Evolutionary conservation across 2,329 filamentous ascomycete species (phyloP).

Genomic region (Xylariaceae sp.): DNA sequence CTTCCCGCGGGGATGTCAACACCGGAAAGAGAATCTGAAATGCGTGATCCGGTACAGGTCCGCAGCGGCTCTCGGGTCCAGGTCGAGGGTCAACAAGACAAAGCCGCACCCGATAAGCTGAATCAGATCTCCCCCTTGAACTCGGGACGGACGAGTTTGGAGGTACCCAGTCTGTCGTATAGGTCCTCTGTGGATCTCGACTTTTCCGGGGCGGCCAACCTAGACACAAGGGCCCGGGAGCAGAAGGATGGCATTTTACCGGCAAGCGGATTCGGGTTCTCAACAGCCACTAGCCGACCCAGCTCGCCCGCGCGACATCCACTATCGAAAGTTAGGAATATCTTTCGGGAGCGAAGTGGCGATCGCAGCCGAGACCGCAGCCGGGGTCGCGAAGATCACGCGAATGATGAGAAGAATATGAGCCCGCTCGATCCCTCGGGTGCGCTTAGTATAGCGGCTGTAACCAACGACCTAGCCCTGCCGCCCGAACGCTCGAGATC

Average conservation of each 20-base stretch:
- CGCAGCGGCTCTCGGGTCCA: slow-evolving; percentile 20
- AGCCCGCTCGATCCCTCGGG: slow-evolving; percentile 27
- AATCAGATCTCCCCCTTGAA: slow-evolving; percentile 28
- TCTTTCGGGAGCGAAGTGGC: slow-evolving; percentile 49
- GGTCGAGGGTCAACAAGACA: slow-evolving; percentile 15
- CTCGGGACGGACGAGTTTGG: slow-evolving; percentile 40
- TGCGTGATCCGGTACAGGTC: slow-evolving; percentile 10
- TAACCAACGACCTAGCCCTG: slow-evolving; percentile 26
- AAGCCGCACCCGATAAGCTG: slow-evolving; percentile 13
- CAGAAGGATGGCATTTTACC: slow-evolving; percentile 48
- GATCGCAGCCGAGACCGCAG: slow-evolving; percentile 36
- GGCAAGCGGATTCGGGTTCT: slow-evolving; percentile 57
- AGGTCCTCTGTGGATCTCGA: slow-evolving; percentile 40
- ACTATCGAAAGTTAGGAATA: slow-evolving; percentile 49
- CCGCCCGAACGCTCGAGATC: slow-evolving; percentile 29
- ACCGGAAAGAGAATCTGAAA: slow-evolving; percentile 19
- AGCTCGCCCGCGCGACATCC: slow-evolving; percentile 59
- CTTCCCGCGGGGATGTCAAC: slow-evolving; percentile 29
- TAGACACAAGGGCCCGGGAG: slow-evolving; percentile 41
- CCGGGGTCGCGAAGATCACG: slow-evolving; percentile 38
- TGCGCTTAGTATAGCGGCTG: slow-evolving; percentile 22
- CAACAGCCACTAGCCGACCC: slow-evolving; percentile 56
- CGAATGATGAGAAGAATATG: slow-evolving; percentile 31
- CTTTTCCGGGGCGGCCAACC: slow-evolving; percentile 46
- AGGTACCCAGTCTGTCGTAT: slow-evolving; percentile 39